Evolutionary conservation across 768 basidiomycete genomes (phyloP).

Genomic region (Rhodosporidiobolus sp.): DNA sequence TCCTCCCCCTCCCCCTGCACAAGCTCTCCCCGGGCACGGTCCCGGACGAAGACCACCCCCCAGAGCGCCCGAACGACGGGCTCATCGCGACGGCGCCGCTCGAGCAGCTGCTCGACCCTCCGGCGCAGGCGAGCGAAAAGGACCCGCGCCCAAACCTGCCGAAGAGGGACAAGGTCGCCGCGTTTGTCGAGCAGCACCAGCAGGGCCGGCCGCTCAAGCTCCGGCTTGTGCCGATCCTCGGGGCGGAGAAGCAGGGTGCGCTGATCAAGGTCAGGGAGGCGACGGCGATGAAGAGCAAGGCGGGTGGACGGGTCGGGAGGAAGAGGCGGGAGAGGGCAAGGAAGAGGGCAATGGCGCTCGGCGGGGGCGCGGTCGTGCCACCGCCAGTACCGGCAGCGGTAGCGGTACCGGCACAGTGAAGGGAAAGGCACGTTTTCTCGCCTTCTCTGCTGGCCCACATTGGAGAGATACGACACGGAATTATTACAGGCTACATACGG

Average conservation of each 20-base stretch:
- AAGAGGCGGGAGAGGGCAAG: conserved; percentile 21
- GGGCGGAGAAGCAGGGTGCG: not conserved
- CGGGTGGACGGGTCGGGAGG: conserved; percentile 7
- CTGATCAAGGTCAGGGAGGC: not conserved
- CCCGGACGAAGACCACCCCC: not conserved
- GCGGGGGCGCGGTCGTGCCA: too few relatives aligned
- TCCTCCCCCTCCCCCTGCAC: conserved; percentile 8
- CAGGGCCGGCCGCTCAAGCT: not conserved
- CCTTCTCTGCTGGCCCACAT: too few relatives aligned
- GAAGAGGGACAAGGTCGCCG: not conserved
- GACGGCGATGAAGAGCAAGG: not conserved
- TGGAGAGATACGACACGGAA: too few relatives aligned
- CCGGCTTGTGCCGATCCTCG: not conserved
- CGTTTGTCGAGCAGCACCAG: not conserved
- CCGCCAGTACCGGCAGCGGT: not conserved
- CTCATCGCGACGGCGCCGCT: conserved; percentile 1
- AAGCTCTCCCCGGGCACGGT: conserved; percentile 15
- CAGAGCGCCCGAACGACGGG: not conserved
- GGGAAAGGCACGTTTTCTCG: too few relatives aligned
- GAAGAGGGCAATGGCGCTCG: not conserved
- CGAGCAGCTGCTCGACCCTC: not conserved
- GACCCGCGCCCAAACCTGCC: not conserved
- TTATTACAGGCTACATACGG: too few relatives aligned
- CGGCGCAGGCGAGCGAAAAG: not conserved
- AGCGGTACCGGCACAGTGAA: too few relatives aligned